These are phyloP conservation scores for Coffea eugenioides DNA, from an alignment of 257 asterid genomes.

Conservation along the genomic window DNA sequence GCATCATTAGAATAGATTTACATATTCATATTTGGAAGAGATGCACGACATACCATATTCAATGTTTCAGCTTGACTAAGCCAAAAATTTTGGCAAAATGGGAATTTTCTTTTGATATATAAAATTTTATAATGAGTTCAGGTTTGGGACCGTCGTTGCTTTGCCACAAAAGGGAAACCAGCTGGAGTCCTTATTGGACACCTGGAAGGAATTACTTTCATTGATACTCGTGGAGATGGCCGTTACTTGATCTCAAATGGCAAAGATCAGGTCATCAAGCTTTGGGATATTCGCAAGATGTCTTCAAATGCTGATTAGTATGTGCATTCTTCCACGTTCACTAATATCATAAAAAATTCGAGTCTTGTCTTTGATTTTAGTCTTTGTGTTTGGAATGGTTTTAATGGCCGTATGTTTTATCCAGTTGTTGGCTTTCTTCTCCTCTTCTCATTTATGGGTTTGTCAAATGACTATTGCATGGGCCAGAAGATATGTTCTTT, in stretches of 20 bases:
- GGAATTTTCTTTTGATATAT: not conserved
- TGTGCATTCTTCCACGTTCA: slow-evolving; percentile 16
- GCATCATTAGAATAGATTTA: not conserved
- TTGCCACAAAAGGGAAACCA: slow-evolving; percentile 50
- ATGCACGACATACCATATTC: no score
- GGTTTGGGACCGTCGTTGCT: slow-evolving; percentile 99
- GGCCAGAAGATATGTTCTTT: not conserved
- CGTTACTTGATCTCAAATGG: slow-evolving; percentile 93
- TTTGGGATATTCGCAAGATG: slow-evolving; percentile 96
- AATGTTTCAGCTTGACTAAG: no score
- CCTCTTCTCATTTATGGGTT: not conserved
- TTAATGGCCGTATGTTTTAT: not conserved
- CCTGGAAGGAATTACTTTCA: slow-evolving; percentile 82
- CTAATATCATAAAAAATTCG: not conserved
- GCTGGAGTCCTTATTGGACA: slow-evolving; percentile 91
- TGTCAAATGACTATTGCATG: not conserved
- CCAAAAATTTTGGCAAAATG: not conserved
- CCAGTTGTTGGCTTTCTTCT: slow-evolving; percentile 1
- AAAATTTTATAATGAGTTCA: slow-evolving; percentile 23
- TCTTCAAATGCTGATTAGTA: slow-evolving; percentile 86
- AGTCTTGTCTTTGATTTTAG: not conserved
- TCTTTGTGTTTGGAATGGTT: not conserved
- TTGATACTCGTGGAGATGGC: slow-evolving; percentile 96
- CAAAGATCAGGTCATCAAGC: slow-evolving; percentile 87
- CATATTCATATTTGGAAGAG: not conserved